These are phyloP conservation scores for Lactarius sanguifluus DNA, from an alignment of 768 basidiomycete genomes.

Conservation along the genomic window DNA sequence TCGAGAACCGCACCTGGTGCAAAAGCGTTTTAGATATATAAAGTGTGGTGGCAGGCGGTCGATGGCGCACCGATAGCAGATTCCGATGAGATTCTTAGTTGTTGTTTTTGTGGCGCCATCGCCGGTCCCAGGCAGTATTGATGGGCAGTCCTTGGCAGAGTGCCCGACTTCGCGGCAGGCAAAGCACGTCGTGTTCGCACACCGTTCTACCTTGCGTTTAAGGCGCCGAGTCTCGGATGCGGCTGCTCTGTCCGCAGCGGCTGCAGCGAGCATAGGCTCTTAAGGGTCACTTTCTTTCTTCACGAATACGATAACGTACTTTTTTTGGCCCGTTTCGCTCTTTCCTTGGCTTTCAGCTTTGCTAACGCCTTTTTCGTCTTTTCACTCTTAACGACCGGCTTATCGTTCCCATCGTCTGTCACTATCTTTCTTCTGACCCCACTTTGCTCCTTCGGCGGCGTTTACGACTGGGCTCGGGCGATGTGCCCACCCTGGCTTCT, in stretches of 20 bases:
- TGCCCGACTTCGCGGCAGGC: constrained; percentile 86
- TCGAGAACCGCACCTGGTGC: constrained; percentile 72
- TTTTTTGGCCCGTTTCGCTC: constrained; percentile 34
- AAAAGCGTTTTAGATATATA: neutral
- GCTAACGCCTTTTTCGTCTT: constrained; percentile 35
- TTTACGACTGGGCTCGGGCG: constrained; percentile 61
- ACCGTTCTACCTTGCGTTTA: constrained; percentile 58
- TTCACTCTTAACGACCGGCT: constrained; percentile 33
- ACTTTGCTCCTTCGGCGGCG: constrained; percentile 49
- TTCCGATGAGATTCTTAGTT: constrained; percentile 74
- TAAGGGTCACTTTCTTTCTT: neutral
- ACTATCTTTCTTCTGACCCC: constrained; percentile 35
- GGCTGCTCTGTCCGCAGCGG: constrained; percentile 34
- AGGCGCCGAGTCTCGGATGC: constrained; percentile 61
- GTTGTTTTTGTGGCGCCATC: constrained; percentile 42
- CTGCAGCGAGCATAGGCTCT: constrained; percentile 16
- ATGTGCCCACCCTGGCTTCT: constrained; percentile 28
- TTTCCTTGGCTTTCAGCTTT: constrained; percentile 34
- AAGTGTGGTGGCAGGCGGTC: neutral
- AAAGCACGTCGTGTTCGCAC: constrained; percentile 70
- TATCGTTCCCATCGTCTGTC: constrained; percentile 27
- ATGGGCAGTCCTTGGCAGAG: constrained; percentile 78
- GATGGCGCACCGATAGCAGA: constrained; percentile 36
- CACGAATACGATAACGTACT: constrained; percentile 28
- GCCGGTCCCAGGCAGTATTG: constrained; percentile 34